Base-by-base conservation (phyloP, 1,284 basidiomycete species). In the Omphalotus olearius region DNA sequence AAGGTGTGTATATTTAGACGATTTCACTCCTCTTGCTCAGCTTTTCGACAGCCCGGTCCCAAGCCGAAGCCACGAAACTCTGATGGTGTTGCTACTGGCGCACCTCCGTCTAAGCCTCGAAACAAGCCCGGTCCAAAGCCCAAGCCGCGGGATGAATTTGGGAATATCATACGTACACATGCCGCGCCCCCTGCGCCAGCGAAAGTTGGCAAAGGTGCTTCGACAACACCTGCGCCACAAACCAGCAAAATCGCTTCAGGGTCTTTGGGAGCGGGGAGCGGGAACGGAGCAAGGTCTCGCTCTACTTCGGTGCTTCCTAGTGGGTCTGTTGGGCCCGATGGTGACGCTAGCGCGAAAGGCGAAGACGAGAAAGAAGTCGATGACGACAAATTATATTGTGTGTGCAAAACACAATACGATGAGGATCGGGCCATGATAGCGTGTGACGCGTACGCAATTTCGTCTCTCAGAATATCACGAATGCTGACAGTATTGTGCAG, bases 371-470 rank as follows among this genome's bases (percentile, higher is more conserved):
- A 76, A 13, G 76, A 74, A 40, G 78, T 73, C 47, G 80, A 79
- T 55, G 88, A 91, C 58, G 86, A 88, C 62, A 83, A 86, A 64
- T 64, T 91, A 47, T 93, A 93, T 59, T 93, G 91, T 60, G 71
- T 93, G 9, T 93, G 90, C 71, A 81, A 87, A 67, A 87, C 83
- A 18, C 76, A 72, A 57, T 92, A 93, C 58, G 86, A 93, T 57
- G 88, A 91, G 63, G 87, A 90, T 62, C 73, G 78, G 54, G 78
- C 85, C 52, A 93, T 93, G 91, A 92, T 93, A 64, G 90, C 88
- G n/a, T 93, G 91, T 63, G 91, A 93, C 70, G 77, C 82, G 89
- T 90, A 58, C 41, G 76, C 64, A 40, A 11, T 52, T 42, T 45
- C 18, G 26, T 50, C 16, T 10, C 52, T 23, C 44, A 26, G 28